Conservation (phyloP, 1,284 basidiomycete species). For the Rhodotorula sp. region DNA sequence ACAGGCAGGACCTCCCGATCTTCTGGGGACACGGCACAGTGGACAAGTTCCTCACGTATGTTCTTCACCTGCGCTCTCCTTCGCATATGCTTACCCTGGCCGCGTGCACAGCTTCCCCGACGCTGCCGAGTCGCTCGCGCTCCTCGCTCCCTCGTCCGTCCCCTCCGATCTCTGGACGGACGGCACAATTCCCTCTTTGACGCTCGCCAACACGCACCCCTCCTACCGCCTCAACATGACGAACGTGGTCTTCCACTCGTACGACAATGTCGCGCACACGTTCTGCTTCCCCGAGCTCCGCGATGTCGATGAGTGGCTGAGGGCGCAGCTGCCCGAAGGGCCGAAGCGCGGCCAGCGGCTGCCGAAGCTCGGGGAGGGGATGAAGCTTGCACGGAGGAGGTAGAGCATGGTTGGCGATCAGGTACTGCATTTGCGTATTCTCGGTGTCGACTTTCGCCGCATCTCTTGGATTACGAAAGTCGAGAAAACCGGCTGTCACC, state of each 20-base stretch:
- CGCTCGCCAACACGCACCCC: conserved; percentile 4
- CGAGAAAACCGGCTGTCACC: too few relatives aligned
- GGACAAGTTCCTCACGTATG: conserved; percentile 30
- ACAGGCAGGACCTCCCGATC: conserved; percentile 23
- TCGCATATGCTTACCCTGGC: too few relatives aligned
- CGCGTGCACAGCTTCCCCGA: conserved; percentile 17
- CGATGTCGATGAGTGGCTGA: not conserved
- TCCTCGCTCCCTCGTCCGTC: conserved; percentile 12
- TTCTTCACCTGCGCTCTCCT: not conserved
- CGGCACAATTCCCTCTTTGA: conserved; percentile 1
- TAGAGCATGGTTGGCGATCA: too few relatives aligned
- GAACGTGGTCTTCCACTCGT: conserved; percentile 16
- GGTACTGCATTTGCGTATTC: too few relatives aligned
- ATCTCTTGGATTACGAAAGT: too few relatives aligned
- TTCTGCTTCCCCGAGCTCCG: conserved; percentile 7
- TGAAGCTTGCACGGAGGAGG: not conserved
- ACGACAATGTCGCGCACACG: conserved; percentile 21
- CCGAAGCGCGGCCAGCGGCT: not conserved
- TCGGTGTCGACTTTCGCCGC: not conserved
- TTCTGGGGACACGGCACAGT: conserved; percentile 35
- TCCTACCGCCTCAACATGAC: conserved; percentile 22
- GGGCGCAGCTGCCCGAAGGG: conserved; percentile 3
- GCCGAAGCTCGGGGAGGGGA: not conserved
- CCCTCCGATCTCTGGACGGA: not conserved
- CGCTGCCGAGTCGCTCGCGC: conserved; percentile 16